These are phyloP conservation scores for Colletotrichum tamarilloi DNA, from an alignment of 2,329 filamentous ascomycete species.

Conservation along the genomic window DNA sequence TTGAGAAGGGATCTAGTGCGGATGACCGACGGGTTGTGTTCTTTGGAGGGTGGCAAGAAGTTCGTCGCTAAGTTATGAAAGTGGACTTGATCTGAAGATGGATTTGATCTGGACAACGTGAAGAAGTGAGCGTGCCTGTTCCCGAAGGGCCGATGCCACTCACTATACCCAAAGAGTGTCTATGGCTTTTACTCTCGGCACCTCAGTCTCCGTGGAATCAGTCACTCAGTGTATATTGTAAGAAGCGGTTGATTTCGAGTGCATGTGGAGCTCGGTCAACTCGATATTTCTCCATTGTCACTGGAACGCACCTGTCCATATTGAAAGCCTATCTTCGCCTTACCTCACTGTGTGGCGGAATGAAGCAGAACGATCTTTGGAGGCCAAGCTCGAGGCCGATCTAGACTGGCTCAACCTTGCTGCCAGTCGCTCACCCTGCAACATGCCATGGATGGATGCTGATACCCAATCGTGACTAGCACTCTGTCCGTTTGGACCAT, in stretches of 20 bases:
- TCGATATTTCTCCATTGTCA: no score
- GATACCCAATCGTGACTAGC: no score
- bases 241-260: not conserved
- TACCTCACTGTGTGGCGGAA: no score
- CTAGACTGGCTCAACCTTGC: no score
- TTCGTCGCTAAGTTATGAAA: slow-evolving; percentile 23
- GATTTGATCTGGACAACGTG: not conserved
- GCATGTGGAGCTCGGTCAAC: not conserved
- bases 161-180: not conserved
- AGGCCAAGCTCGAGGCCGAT: no score
- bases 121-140: not conserved
- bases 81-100: slow-evolving; percentile 2
- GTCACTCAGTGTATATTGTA: not conserved
- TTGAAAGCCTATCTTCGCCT: no score
- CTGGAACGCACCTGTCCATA: no score
- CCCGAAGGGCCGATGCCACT: not conserved
- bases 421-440: no score
- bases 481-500: no score
- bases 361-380: no score
- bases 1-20: slow-evolving; percentile 45
- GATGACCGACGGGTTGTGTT: slow-evolving; percentile 46
- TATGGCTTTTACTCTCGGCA: not conserved
- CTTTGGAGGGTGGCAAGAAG: slow-evolving; percentile 36
- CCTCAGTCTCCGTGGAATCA: not conserved
- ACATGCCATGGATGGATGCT: no score